These are phyloP conservation scores for Trametes sanguinea DNA, from an alignment of 768 basidiomycete species.

Conservation along the genomic window DNA sequence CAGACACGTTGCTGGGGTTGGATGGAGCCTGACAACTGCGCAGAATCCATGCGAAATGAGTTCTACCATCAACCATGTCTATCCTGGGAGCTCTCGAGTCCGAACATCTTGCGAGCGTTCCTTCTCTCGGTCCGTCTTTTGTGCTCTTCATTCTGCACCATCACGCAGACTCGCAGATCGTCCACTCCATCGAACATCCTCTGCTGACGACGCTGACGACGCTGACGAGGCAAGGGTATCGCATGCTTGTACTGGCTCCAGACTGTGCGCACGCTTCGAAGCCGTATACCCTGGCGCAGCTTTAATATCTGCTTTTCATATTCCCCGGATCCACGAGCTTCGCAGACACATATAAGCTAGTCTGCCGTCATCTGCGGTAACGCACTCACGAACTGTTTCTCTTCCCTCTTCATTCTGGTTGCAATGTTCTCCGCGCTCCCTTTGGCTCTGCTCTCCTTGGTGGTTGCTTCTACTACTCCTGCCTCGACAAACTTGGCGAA, in stretches of 20 bases:
- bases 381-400: background rate
- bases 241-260: conserved; percentile 7
- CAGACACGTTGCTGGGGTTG: conserved; percentile 7
- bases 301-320: conserved; percentile 8
- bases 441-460: conserved; percentile 22
- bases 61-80: conserved; percentile 1
- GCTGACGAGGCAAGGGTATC: background rate
- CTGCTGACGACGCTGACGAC: conserved; percentile 1
- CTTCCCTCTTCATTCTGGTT: conserved; percentile 1
- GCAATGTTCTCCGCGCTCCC: conserved; percentile 26
- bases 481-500: background rate
- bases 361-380: conserved; percentile 4
- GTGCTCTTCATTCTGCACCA: background rate
- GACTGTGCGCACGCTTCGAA: conserved; percentile 2
- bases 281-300: conserved; percentile 6
- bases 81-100: conserved; percentile 5
- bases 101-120: background rate
- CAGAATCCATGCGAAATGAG: conserved; percentile 1
- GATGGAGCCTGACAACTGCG: conserved; percentile 11
- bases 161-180: background rate
- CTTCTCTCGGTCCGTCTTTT: background rate
- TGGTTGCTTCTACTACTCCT: conserved; percentile 9
- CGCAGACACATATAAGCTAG: conserved; percentile 15
- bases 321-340: conserved; percentile 14
- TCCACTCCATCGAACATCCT: background rate